These are phyloP conservation scores for Fraxinus latifolia DNA, from an alignment of 305 asterid species.

Conservation along the genomic window DNA sequence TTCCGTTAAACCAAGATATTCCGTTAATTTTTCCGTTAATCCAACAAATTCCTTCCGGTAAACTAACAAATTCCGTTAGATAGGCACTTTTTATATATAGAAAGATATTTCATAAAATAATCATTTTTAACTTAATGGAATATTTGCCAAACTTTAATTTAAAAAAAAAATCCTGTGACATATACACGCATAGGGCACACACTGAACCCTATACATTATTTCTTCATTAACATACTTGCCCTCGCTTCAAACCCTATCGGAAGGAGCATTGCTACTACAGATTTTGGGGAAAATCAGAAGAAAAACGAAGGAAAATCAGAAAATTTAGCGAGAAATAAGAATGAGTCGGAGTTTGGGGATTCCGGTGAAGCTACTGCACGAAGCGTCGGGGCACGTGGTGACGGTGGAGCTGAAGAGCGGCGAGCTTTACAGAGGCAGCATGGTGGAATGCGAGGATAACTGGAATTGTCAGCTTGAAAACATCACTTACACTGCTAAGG, in stretches of 20 bases:
- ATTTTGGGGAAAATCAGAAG: neutral
- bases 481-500: slow-evolving; percentile 82
- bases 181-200: neutral
- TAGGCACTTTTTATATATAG: no score
- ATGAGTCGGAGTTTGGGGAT: slow-evolving; percentile 91
- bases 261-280: neutral
- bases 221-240: neutral
- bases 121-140: neutral
- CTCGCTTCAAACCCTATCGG: neutral
- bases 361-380: slow-evolving; percentile 94
- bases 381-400: slow-evolving; percentile 85
- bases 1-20: no score
- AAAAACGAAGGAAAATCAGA: neutral
- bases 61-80: no score
- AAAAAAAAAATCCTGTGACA: neutral
- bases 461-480: slow-evolving; percentile 92
- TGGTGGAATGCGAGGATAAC: slow-evolving; percentile 91
- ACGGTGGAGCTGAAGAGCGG: slow-evolving; percentile 89
- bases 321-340: neutral
- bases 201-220: neutral
- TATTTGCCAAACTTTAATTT: neutral
- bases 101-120: no score
- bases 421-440: slow-evolving; percentile 82
- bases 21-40: no score
- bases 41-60: no score